Base-by-base conservation (phyloP, 352 stramenopile species). In the Phytophthora hibernalis region DNA sequence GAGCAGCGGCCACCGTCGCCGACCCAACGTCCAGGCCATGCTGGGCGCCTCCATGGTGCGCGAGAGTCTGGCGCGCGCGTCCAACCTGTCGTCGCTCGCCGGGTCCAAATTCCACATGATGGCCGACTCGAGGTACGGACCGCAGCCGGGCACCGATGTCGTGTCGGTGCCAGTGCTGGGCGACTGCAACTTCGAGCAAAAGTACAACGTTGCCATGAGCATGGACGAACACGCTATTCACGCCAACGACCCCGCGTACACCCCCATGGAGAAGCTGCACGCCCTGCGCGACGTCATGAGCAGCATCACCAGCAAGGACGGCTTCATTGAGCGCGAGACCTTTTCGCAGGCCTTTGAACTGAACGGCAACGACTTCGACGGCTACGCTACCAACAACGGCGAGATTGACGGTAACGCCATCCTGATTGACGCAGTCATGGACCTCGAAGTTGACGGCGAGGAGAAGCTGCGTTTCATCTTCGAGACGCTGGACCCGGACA, bases 381-480 rank as follows among this genome's bases (percentile, higher is more conserved):
- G 80, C 13, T 90, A 90, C 53, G 70, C 85, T 12, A 73, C 70
- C 31, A 64, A 70, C 43, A 66, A 84, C 22, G 83, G 81, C 30
- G 67, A 73, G 54, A 86, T 95, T 47, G 77, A 95, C 30, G 80
- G 82, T 44, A 90, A 91, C 43, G 85, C 87, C 37, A 87, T 93
- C 45, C 65, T 95, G 18, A 90, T 95, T 22, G 85, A 93, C 57
- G 84, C 83, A n/a, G 84, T 91, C 13, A 75, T 95, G 73, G 82
- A 93, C 18, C 69, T 95, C 12, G 74, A 93, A 45, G 82, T 95
- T 3, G 80, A 68, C 42, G 81, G 65, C 2, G 82, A 95, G 44
- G 83, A 92, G 40, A 95, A 93, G 51, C 74, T 95, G 37, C 80
- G 70, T 24, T 93, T 93, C 61, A 95, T 95, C 58, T 95, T 95